Base-by-base conservation (phyloP, 306 rosid genomes). In the Cucumis cinereus region DNA sequence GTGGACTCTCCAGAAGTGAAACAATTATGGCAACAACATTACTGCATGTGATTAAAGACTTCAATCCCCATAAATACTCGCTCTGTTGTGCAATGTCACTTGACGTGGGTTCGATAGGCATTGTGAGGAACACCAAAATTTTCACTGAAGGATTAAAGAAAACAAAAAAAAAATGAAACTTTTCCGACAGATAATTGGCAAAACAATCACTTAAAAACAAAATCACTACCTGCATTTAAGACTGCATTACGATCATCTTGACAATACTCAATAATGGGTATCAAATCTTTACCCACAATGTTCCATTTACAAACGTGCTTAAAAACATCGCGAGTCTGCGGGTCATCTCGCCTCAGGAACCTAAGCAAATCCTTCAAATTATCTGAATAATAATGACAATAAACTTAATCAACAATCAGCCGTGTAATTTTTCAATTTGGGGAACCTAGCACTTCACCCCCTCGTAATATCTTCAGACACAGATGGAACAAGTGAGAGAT, bases 251-350 rank as follows among this genome's bases (percentile, higher is more conserved):
- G 89, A 82, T 94, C 96, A 15, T 84, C 83, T 36, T 90, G 93
- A 66, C 86, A 87, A 68, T 82, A 60, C 76, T 90, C 93, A 17
- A 94, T 90, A 61, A 84, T 86, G 7, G 98, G 97, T 50, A 94
- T 87, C 88, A 94, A 73, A 76, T 94, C 84, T 77, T 91, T 85
- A 7, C 87, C 79, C 54, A 94, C 85, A 12, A 81, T 86, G 76
- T 82, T 90, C 98, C 98, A 94, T 85, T 83, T 91, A 81, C 97
- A 91, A 4, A 94, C 96, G 83, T 91, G 95, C 77, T 91, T 94
- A 79, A 91, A 91, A 66, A 91, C 98, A 26, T 87, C 91, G 2
- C 97, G 93, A 6, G 86, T 79, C 74, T 89, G 91, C 13, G 92
- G 97, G 49, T 94, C 97, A 33, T 94, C 98, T 3, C 98, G 96